These are phyloP conservation scores for Arthrobotrys megalospora DNA, from an alignment of 2,329 filamentous ascomycete species.

Conservation along the genomic window DNA sequence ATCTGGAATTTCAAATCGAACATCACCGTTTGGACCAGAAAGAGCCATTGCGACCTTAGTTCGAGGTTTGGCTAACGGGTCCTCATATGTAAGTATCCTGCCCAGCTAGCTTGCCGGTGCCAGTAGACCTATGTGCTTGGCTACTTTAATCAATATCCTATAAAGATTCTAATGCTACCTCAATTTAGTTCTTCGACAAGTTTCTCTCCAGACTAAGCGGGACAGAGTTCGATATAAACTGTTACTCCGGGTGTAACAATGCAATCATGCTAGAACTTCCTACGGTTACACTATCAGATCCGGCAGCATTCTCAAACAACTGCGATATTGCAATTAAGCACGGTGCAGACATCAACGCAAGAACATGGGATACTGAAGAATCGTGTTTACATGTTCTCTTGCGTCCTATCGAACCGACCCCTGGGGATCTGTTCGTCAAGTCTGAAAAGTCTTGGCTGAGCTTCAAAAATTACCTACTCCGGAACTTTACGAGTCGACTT, in stretches of 20 bases:
- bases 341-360: conserved; percentile 34
- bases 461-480: conserved; percentile 3
- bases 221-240: conserved; percentile 48
- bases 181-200: conserved; percentile 45
- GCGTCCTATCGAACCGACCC: neutral
- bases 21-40: conserved; percentile 38
- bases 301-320: conserved; percentile 9
- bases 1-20: conserved; percentile 16
- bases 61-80: conserved; percentile 6
- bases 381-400: conserved; percentile 42
- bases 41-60: conserved; percentile 15
- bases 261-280: conserved; percentile 46
- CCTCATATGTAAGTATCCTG: conserved; percentile 35
- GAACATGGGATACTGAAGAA: conserved; percentile 21
- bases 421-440: conserved; percentile 7
- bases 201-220: conserved; percentile 14
- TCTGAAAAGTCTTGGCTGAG: conserved; percentile 22
- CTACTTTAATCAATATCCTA: too few species aligned
- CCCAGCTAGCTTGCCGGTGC: too few species aligned
- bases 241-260: conserved; percentile 33
- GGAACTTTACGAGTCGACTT: neutral
- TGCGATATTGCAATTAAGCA: conserved; percentile 29
- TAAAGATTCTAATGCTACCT: too few species aligned
- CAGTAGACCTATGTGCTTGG: too few species aligned
- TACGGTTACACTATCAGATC: neutral